These are phyloP conservation scores for Carpinus viminea DNA, from an alignment of 306 rosid species.

Conservation along the genomic window DNA sequence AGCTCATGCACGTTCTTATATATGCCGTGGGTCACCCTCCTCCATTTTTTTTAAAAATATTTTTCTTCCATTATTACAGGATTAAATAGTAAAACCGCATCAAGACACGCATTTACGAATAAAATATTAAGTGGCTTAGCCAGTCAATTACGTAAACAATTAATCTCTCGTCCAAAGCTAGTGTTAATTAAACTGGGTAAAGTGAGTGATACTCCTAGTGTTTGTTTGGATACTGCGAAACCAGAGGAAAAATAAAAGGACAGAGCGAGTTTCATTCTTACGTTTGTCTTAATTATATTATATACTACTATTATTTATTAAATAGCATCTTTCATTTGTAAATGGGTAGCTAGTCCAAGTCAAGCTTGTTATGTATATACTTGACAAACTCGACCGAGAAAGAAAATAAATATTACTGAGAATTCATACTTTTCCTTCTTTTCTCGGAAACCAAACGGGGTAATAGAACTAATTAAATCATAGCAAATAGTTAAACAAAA, in stretches of 20 bases:
- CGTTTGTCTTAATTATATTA: no score
- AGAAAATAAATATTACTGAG: conserved; percentile 6
- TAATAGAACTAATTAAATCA: neutral
- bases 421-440: neutral
- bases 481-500: neutral
- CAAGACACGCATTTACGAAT: neutral
- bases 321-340: neutral
- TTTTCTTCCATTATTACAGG: neutral
- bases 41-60: neutral
- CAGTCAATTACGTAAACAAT: neutral
- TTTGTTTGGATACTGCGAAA: neutral
- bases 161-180: neutral
- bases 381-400: conserved; percentile 3
- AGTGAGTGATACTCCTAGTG: neutral
- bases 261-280: no score
- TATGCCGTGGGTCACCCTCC: conserved; percentile 38
- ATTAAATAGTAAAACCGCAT: neutral
- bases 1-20: conserved; percentile 53
- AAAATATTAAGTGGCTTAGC: neutral
- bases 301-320: no score
- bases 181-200: neutral
- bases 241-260: neutral
- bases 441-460: conserved; percentile 17
- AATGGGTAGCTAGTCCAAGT: neutral
- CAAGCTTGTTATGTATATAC: neutral